A percentile compares a stretch with the other conserved stretches of the same genome.
These are phyloP conservation scores for Tricholoma flavovirens DNA, from an alignment of 768 basidiomycete genomes.

Conservation along the genomic window DNA sequence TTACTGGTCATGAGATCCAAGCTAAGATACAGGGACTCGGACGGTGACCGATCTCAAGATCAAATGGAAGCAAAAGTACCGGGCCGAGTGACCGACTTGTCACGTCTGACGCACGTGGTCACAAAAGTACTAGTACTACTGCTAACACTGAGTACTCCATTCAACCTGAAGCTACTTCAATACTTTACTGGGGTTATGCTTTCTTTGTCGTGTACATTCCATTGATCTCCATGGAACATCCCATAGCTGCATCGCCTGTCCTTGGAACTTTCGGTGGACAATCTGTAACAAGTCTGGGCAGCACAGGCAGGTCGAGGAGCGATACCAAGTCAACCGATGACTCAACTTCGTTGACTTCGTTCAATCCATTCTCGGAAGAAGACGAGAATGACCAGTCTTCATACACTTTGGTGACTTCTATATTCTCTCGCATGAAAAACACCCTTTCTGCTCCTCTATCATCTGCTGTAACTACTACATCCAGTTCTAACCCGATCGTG, in stretches of 20 bases:
- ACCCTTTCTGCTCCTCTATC: conserved; percentile 65
- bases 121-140: background rate
- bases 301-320: conserved; percentile 61
- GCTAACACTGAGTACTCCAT: background rate
- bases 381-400: conserved; percentile 87
- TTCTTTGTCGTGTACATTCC: background rate
- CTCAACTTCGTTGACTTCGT: conserved; percentile 72
- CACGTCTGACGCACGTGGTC: background rate
- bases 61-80: no score
- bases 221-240: conserved; percentile 22
- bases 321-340: conserved; percentile 56
- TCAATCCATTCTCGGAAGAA: conserved; percentile 91
- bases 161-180: background rate
- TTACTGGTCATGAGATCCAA: no score
- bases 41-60: no score
- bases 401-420: conserved; percentile 75
- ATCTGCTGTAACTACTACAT: conserved; percentile 40
- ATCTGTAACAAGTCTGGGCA: conserved; percentile 37
- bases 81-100: no score
- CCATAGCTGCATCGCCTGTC: conserved; percentile 28
- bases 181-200: no score
- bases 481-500: conserved; percentile 27
- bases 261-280: conserved; percentile 32
- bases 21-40: no score
- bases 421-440: conserved; percentile 78